phyloP scores from a whole-genome alignment of 169 alveolate genomes.

The Plasmodium chabaudi region DNA sequence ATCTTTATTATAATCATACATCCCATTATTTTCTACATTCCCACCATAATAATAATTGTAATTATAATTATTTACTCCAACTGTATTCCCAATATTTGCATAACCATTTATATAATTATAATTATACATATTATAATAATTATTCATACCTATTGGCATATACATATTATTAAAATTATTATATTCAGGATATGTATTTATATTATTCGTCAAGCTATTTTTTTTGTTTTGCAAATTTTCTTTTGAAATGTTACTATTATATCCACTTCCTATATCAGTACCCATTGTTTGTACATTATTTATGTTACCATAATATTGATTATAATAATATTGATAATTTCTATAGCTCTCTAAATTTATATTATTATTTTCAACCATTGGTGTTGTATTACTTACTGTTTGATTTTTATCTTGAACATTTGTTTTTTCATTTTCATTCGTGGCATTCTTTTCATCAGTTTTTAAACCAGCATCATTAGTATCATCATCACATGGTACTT shows the following conservation, averaged over 20 bases:
- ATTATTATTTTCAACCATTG: neutral
- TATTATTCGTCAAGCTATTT: conserved; percentile 3
- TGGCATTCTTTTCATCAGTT: neutral
- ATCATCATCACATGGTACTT: neutral
- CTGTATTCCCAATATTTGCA: neutral
- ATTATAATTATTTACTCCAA: neutral
- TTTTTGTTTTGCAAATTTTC: neutral
- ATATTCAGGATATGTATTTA: neutral
- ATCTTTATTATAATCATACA: neutral
- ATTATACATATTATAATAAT: conserved; percentile 32
- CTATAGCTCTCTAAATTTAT: neutral
- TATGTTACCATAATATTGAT: conserved; percentile 1
- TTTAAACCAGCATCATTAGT: too few species aligned
- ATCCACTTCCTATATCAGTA: neutral
- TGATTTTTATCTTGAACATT: neutral
- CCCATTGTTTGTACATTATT: neutral
- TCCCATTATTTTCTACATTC: too few species aligned
- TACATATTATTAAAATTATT: neutral
- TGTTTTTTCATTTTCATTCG: neutral
- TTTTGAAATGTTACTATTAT: neutral
- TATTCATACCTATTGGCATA: conserved; percentile 2
- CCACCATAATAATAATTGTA: conserved; percentile 19
- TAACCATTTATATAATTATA: conserved; percentile 3
- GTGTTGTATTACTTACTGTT: neutral
- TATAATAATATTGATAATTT: conserved; percentile 19